Base-by-base conservation (phyloP, 495 filamentous ascomycete species). In the Cairneyella variabilis region DNA sequence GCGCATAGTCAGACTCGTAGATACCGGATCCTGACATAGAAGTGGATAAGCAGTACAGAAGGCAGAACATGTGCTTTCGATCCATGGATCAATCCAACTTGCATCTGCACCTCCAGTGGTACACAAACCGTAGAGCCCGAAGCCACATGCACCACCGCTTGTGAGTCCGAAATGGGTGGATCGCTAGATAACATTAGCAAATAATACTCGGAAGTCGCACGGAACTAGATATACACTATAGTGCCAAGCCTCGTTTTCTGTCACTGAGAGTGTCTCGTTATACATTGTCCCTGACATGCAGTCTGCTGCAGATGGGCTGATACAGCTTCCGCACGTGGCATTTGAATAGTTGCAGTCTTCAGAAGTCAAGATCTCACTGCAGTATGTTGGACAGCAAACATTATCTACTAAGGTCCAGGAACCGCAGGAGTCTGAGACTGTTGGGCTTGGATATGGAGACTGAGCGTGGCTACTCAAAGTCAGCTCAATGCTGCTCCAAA, bases 211-310 rank as follows among this genome's bases (percentile, higher is more conserved):
- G 12, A 3, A 37, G 11, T 21, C 9, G 22, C 3, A 2, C n/a
- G n/a, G 25, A 7, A 32, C 6, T 14, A 8, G 16, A 56, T 28
- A 34, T 50, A 51, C 53, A 26, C 53, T 56, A 21, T 40, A 56
- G 26, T 56, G 53, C 53, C 53, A 56, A 14, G 18, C 12, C 22
- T 56, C 53, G 27, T 27, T 45, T 16, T 18, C 17, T 2, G 8
- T 27, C 9, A 56, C 53, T 7, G 53, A 34, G 26, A 26, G 39
- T 6, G 26, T 22, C 26, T 56, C 53, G 5, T 21, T 21, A 37
- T 51, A 56, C 46, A 56, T 56, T 0, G 53, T 38, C 3, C 53
- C 53, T 20, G 53, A 56, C 39, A 30, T 56, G 22, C 53, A 56
- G 10, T 23, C 21, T 18, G 36, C 37, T 2, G 53, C 26, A 21